phyloP scores from a whole-genome alignment of 2,329 filamentous ascomycete genomes.

The Diaporthe sp. region DNA sequence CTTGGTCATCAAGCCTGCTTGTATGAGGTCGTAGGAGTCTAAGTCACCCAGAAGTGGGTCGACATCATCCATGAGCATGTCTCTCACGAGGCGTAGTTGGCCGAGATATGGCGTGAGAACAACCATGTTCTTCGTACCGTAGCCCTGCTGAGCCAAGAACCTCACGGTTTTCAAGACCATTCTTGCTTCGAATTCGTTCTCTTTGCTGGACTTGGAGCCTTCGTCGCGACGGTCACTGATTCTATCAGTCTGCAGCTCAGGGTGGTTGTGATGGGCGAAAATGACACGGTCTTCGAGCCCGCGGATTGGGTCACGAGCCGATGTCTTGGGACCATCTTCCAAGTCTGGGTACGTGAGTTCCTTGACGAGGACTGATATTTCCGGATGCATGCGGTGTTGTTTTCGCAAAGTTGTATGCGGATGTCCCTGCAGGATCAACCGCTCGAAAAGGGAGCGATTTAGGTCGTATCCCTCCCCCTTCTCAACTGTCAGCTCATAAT shows the following conservation, averaged over 20 bases:
- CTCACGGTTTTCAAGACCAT: constrained; percentile 75
- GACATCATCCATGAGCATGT: constrained; percentile 65
- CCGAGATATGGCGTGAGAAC: constrained; percentile 80
- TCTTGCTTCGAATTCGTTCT: constrained; percentile 74
- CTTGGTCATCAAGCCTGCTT: constrained; percentile 71
- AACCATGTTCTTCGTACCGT: constrained; percentile 73
- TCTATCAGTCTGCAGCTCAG: constrained; percentile 60
- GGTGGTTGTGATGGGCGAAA: constrained; percentile 74
- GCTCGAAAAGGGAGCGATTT: constrained; percentile 77
- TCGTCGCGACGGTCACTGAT: constrained; percentile 65
- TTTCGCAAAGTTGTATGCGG: constrained; percentile 66
- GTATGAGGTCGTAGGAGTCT: constrained; percentile 72
- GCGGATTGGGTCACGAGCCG: constrained; percentile 58
- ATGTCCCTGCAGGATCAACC: constrained; percentile 69
- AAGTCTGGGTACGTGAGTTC: constrained; percentile 73
- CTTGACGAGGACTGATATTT: constrained; percentile 72
- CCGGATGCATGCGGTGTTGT: constrained; percentile 78
- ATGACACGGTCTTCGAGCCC: constrained; percentile 72
- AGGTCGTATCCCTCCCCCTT: constrained; percentile 75
- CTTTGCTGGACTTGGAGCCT: constrained; percentile 64
- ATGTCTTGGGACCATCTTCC: constrained; percentile 64
- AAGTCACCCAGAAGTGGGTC: constrained; percentile 78
- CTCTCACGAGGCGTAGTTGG: constrained; percentile 70
- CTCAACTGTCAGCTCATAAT: constrained; percentile 72
- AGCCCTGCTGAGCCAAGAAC: constrained; percentile 80